These are phyloP conservation scores for Dothidotthia symphoricarpi DNA, from an alignment of 2,329 filamentous ascomycete species.

Conservation along the genomic window DNA sequence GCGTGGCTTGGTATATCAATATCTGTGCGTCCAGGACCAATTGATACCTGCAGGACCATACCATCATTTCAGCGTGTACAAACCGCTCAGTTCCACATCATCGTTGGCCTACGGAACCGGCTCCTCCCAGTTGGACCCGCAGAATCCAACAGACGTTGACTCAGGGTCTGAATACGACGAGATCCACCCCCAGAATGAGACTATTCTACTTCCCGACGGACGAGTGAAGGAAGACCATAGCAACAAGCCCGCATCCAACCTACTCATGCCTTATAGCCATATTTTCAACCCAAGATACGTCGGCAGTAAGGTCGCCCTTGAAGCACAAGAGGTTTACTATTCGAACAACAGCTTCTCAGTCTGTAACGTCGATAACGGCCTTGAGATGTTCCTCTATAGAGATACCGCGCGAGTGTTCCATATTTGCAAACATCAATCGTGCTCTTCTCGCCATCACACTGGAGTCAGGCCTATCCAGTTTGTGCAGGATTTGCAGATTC, in stretches of 20 bases:
- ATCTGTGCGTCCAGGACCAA: constrained; percentile 23
- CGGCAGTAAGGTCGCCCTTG: constrained; percentile 9
- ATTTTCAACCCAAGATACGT: constrained; percentile 23
- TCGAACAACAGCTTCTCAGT: constrained; percentile 23
- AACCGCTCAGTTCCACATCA: background rate
- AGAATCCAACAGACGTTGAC: no score
- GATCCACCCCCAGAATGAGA: background rate
- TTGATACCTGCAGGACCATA: constrained; percentile 23
- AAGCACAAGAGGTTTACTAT: constrained; percentile 21
- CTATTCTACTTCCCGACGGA: constrained; percentile 14
- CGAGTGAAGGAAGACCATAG: constrained; percentile 20
- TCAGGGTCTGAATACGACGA: background rate
- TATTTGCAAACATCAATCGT: background rate
- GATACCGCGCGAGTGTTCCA: background rate
- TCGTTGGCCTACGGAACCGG: background rate
- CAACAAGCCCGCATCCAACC: constrained; percentile 14
- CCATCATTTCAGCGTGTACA: constrained; percentile 23
- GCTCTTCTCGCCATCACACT: background rate
- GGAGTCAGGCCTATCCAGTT: constrained; percentile 12
- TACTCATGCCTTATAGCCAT: constrained; percentile 19
- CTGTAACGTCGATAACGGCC: constrained; percentile 17
- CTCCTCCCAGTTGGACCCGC: no score
- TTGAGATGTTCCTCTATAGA: constrained; percentile 10
- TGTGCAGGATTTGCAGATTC: constrained; percentile 21
- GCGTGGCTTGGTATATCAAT: constrained; percentile 21